phyloP scores from a whole-genome alignment of 2,329 filamentous ascomycete genomes.

The Sphaerostilbella broomeana region DNA sequence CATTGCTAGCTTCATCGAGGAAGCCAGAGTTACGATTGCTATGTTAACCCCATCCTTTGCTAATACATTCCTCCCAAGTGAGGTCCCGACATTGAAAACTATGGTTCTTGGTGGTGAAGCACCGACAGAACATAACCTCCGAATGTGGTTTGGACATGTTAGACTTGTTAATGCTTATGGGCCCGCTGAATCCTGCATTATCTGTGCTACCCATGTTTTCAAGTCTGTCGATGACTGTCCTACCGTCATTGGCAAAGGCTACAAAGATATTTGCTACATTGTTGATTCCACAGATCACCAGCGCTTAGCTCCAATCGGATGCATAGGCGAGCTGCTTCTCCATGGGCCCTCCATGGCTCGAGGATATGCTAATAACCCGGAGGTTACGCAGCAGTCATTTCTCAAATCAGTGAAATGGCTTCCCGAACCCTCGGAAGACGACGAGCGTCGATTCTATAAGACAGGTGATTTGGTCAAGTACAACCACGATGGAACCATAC shows the following conservation, averaged over 20 bases:
- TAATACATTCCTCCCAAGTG: not conserved
- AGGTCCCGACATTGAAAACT: constrained; percentile 5
- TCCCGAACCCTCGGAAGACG: not conserved
- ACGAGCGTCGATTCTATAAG: not conserved
- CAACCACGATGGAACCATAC: not conserved
- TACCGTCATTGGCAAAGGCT: not conserved
- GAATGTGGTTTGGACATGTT: constrained; percentile 4
- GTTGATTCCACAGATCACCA: not conserved
- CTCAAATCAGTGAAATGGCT: not conserved
- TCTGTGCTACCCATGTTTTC: constrained; percentile 2
- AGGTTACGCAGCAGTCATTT: not conserved
- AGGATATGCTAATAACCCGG: constrained; percentile 5
- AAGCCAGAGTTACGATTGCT: not conserved
- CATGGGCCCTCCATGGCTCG: no score
- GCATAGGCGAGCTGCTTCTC: constrained; percentile 3
- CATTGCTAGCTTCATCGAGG: constrained; percentile 1
- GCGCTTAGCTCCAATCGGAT: constrained; percentile 1
- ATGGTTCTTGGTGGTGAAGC: constrained; percentile 8
- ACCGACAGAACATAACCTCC: not conserved
- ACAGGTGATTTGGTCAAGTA: not conserved
- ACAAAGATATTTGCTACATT: not conserved
- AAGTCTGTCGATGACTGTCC: not conserved
- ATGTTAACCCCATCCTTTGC: constrained; percentile 4
- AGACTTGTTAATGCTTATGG: constrained; percentile 16
- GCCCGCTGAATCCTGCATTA: constrained; percentile 9